Percentiles rank a stretch among this genome's conserved stretches.
These are phyloP conservation scores for Yamadazyma kanchanaburiensis DNA, from an alignment of 1,139 yeast species.

Conservation along the genomic window DNA sequence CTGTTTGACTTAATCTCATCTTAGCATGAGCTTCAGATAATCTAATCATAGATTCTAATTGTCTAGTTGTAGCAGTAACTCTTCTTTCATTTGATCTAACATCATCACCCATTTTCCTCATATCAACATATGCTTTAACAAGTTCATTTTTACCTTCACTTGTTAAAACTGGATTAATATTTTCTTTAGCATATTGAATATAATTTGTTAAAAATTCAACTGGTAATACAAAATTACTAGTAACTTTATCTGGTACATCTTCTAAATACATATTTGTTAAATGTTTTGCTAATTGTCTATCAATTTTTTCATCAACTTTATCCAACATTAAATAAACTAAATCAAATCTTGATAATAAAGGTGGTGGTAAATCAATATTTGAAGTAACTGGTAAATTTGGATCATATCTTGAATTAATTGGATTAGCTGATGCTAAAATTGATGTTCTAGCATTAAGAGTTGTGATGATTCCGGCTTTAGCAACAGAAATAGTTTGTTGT, in stretches of 20 bases:
- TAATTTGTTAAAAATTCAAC: slow-evolving; percentile 84
- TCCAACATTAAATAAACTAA: slow-evolving; percentile 88
- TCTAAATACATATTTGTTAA: slow-evolving; percentile 90
- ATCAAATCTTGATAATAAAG: slow-evolving; percentile 90
- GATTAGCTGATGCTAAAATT: slow-evolving; percentile 93
- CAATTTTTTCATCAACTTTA: slow-evolving; percentile 83
- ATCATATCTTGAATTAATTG: slow-evolving; percentile 94
- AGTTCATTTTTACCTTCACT: slow-evolving; percentile 80
- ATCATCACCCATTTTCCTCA: slow-evolving; percentile 94
- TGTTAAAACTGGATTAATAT: slow-evolving; percentile 72
- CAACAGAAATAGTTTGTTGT: slow-evolving; percentile 96
- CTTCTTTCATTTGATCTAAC: slow-evolving; percentile 81
- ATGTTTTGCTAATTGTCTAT: slow-evolving; percentile 84
- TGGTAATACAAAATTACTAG: slow-evolving; percentile 67
- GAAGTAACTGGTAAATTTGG: slow-evolving; percentile 91
- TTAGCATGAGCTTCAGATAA: slow-evolving; percentile 96
- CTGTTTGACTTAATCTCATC: slow-evolving; percentile 75
- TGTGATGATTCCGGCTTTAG: slow-evolving; percentile 97
- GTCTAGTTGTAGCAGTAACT: slow-evolving; percentile 97
- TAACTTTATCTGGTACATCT: slow-evolving; percentile 74
- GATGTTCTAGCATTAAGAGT: slow-evolving; percentile 96
- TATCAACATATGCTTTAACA: slow-evolving; percentile 86
- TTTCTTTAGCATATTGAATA: slow-evolving; percentile 88
- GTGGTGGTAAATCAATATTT: slow-evolving; percentile 95
- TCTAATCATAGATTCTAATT: slow-evolving; percentile 92